Percentiles rank a stretch among this genome's conserved stretches.
Conservation (phyloP, 2,329 filamentous ascomycete genomes). For the Phialophora verrucosa region DNA sequence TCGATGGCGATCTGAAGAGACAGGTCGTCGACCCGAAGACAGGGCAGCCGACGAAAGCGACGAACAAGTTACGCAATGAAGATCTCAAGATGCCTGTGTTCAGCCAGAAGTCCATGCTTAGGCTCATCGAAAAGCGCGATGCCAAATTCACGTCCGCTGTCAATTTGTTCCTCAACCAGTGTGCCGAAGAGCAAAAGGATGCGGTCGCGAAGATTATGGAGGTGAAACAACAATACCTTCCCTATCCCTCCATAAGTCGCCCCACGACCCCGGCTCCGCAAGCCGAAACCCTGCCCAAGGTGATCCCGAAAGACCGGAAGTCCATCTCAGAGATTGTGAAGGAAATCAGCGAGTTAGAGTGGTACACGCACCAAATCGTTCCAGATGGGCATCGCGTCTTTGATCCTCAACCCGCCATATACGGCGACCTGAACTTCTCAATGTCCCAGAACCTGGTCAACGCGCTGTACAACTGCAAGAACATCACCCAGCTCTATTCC, state of each 20-base stretch:
- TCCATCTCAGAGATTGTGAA: constrained; percentile 81
- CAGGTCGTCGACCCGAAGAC: constrained; percentile 75
- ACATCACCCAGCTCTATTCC: constrained; percentile 83
- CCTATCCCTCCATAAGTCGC: constrained; percentile 57
- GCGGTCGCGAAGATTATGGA: constrained; percentile 69
- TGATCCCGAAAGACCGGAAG: constrained; percentile 80
- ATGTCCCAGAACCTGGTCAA: constrained; percentile 94
- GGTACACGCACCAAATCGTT: constrained; percentile 93
- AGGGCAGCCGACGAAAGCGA: constrained; percentile 71
- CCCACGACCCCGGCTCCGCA: constrained; percentile 50
- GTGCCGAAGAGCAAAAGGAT: constrained; percentile 67
- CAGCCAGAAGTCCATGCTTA: constrained; percentile 89
- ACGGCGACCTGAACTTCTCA: constrained; percentile 81
- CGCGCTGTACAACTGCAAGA: constrained; percentile 88
- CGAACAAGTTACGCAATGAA: constrained; percentile 73
- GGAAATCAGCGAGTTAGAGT: constrained; percentile 79
- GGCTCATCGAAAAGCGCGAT: constrained; percentile 87
- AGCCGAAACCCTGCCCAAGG: constrained; percentile 57
- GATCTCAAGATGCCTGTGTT: constrained; percentile 89
- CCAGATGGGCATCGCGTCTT: constrained; percentile 91
- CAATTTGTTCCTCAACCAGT: constrained; percentile 76
- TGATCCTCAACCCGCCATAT: constrained; percentile 79
- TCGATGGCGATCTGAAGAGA: constrained; percentile 87
- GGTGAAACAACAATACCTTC: constrained; percentile 67
- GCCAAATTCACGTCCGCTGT: constrained; percentile 79